Conservation (phyloP, 306 rosid genomes). For the Prunus salicina region DNA sequence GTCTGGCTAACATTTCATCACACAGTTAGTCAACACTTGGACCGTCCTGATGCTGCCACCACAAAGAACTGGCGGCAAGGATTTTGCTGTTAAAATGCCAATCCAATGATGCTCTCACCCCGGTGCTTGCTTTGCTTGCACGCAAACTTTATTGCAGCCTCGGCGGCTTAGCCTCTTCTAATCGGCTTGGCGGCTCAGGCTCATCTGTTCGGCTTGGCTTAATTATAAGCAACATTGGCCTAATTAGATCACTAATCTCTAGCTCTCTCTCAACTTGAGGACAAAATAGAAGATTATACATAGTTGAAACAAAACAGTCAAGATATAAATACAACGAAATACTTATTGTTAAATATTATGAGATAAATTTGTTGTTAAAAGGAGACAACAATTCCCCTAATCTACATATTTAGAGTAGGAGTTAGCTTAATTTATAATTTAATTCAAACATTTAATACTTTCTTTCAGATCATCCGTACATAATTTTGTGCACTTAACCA, state of each 20-base stretch:
- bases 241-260: neutral
- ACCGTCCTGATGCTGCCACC: constrained; percentile 16
- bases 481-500: neutral
- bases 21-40: constrained; percentile 5
- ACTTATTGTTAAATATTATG: neutral
- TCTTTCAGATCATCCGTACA: neutral
- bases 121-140: constrained; percentile 41
- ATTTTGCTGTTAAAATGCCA: constrained; percentile 19
- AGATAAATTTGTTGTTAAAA: neutral
- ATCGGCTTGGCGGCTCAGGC: constrained; percentile 16
- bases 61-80: constrained; percentile 12
- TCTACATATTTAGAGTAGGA: neutral
- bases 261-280: neutral
- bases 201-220: neutral
- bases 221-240: no score
- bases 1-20: constrained; percentile 22
- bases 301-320: neutral
- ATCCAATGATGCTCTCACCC: constrained; percentile 20
- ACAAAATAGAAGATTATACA: no score
- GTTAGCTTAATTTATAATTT: neutral
- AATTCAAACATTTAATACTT: neutral
- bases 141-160: constrained; percentile 34
- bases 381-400: neutral
- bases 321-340: neutral
- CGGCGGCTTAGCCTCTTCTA: constrained; percentile 10